These are phyloP conservation scores for Aspergillus bombycis DNA, from an alignment of 2,329 filamentous ascomycete genomes.

Conservation along the genomic window DNA sequence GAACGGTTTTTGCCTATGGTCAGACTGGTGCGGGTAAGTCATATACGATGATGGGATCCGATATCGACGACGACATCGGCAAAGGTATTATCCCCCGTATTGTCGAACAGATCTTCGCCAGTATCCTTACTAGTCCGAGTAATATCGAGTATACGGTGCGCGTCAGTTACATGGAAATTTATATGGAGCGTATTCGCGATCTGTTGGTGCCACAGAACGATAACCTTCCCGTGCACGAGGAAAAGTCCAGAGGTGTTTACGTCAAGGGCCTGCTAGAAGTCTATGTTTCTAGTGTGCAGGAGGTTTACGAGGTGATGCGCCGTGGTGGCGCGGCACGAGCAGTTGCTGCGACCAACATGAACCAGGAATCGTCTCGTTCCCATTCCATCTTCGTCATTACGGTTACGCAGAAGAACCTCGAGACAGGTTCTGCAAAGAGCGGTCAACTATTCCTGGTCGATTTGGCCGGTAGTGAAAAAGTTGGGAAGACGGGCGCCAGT, in stretches of 20 bases:
- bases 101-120: constrained; percentile 95
- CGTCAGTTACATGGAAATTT: constrained; percentile 99
- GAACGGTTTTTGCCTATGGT: constrained; percentile 97
- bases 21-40: constrained; percentile 99
- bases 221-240: constrained; percentile 96
- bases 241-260: constrained; percentile 94
- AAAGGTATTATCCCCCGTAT: constrained; percentile 97
- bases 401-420: constrained; percentile 95
- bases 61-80: constrained; percentile 85
- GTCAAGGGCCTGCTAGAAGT: constrained; percentile 94
- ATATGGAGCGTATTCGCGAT: constrained; percentile 98
- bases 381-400: constrained; percentile 98
- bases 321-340: constrained; percentile 85
- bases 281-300: constrained; percentile 91
- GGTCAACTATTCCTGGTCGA: constrained; percentile 97
- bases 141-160: constrained; percentile 99
- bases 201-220: constrained; percentile 89
- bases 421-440: constrained; percentile 93
- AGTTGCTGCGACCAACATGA: constrained; percentile 99
- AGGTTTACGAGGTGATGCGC: constrained; percentile 96
- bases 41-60: constrained; percentile 97
- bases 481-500: constrained; percentile 96
- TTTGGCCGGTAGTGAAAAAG: constrained; percentile 97
- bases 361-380: constrained; percentile 95
- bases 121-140: constrained; percentile 85